Percentiles rank a stretch among this genome's conserved stretches.
Conservation (phyloP, 2,329 filamentous ascomycete genomes). For the Ophioceras dolichostomum region DNA sequence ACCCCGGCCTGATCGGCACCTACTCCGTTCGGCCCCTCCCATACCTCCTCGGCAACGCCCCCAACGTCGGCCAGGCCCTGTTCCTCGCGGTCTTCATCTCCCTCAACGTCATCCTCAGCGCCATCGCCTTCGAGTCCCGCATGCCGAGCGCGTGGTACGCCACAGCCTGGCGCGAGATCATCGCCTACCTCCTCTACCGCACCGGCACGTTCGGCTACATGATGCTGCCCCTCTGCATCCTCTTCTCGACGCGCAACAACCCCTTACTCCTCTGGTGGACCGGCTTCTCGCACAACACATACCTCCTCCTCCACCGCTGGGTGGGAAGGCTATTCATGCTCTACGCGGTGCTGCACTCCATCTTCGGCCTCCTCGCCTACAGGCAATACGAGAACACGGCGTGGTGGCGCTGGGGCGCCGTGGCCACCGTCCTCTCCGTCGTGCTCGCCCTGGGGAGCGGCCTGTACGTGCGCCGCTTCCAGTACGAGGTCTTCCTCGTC, state of each 20-base stretch:
- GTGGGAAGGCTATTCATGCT: slow-evolving; percentile 14
- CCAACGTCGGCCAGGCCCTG: slow-evolving; percentile 12
- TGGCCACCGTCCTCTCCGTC: slow-evolving; percentile 21
- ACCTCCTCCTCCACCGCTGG: slow-evolving; percentile 23
- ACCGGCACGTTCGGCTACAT: slow-evolving; percentile 20
- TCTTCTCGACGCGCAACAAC: slow-evolving; percentile 23
- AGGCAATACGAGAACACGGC: slow-evolving; percentile 13
- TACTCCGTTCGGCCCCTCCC: slow-evolving; percentile 19
- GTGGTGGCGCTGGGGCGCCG: slow-evolving; percentile 32
- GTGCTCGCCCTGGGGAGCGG: slow-evolving; percentile 19
- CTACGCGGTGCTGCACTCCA: slow-evolving; percentile 18
- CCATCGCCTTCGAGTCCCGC: slow-evolving; percentile 14
- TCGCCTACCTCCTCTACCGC: slow-evolving; percentile 23
- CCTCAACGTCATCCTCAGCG: slow-evolving; percentile 22
- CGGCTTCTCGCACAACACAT: slow-evolving; percentile 22
- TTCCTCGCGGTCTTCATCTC: slow-evolving; percentile 15
- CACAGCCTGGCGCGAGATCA: slow-evolving; percentile 13
- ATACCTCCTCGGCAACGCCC: slow-evolving; percentile 19
- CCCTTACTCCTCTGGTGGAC: slow-evolving; percentile 20
- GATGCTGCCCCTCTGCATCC: slow-evolving; percentile 17
- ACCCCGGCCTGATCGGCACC: slow-evolving; percentile 16
- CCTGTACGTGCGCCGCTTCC: slow-evolving; percentile 21
- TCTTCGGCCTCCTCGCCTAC: slow-evolving; percentile 15
- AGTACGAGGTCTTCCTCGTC: slow-evolving; percentile 26
- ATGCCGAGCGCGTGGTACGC: slow-evolving; percentile 17